A percentile compares a stretch with the other conserved stretches of the same genome.
Evolutionary conservation across 2,329 filamentous ascomycete species (phyloP).

Genomic region (Alternaria solani): DNA sequence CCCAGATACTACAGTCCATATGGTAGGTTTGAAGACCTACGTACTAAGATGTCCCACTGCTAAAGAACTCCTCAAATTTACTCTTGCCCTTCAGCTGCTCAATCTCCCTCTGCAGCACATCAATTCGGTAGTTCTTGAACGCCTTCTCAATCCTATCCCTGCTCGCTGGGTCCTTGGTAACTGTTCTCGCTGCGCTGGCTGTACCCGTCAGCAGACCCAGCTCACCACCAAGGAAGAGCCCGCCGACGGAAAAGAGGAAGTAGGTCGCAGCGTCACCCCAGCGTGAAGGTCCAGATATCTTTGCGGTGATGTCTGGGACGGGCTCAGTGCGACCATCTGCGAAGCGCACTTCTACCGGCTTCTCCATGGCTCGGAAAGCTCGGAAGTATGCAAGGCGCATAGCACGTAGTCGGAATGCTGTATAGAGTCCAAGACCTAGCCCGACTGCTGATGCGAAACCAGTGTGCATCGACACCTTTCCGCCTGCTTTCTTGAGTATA

Average conservation of each 20-base stretch:
- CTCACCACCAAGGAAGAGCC: slow-evolving; percentile 71
- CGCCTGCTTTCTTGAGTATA: slow-evolving; percentile 63
- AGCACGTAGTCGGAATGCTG: slow-evolving; percentile 64
- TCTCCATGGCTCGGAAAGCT: slow-evolving; percentile 67
- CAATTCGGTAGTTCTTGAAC: slow-evolving; percentile 68
- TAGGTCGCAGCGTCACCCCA: slow-evolving; percentile 70
- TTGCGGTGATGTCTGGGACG: slow-evolving; percentile 67
- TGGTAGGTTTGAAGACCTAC: too few species aligned
- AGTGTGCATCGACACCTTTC: slow-evolving; percentile 63
- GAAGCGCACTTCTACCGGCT: slow-evolving; percentile 69
- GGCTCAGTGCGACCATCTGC: slow-evolving; percentile 66
- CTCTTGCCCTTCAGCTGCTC: slow-evolving; percentile 60
- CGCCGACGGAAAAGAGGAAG: slow-evolving; percentile 68
- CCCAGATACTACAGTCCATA: neutral
- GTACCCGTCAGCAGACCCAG: slow-evolving; percentile 66
- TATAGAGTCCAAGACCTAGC: slow-evolving; percentile 63
- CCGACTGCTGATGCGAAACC: slow-evolving; percentile 68
- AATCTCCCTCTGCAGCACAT: slow-evolving; percentile 68
- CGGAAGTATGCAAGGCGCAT: slow-evolving; percentile 67
- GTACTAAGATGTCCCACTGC: neutral
- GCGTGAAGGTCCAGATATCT: slow-evolving; percentile 63
- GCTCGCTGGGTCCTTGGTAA: slow-evolving; percentile 63
- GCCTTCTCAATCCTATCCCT: slow-evolving; percentile 68
- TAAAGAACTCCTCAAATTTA: slow-evolving; percentile 42
- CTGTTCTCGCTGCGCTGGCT: slow-evolving; percentile 61